Evolutionary conservation across 345 rosid species (phyloP).

Genomic region (Populus nigra): DNA sequence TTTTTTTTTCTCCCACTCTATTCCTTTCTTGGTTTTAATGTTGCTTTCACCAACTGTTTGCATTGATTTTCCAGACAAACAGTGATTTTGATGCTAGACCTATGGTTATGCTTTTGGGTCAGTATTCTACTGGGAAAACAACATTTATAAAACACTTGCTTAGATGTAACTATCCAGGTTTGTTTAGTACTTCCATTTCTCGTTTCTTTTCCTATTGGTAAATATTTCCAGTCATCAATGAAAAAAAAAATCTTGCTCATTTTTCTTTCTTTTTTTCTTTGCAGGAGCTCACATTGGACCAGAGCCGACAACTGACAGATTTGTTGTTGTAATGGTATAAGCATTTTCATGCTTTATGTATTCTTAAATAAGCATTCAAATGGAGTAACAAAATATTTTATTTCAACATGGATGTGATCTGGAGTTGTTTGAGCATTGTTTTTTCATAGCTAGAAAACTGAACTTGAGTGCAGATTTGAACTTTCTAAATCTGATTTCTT

Average conservation of each 20-base stretch:
- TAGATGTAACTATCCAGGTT: slow-evolving; percentile 32
- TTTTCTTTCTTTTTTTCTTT: slow-evolving; percentile 7
- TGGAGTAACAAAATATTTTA: neutral
- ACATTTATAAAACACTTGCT: slow-evolving; percentile 32
- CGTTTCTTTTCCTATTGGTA: neutral
- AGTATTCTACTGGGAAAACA: slow-evolving; percentile 28
- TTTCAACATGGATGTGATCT: neutral
- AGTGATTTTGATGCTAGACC: slow-evolving; percentile 36
- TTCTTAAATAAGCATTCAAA: neutral
- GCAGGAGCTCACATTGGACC: slow-evolving; percentile 37
- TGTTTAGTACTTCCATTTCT: slow-evolving; percentile 3
- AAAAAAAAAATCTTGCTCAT: neutral
- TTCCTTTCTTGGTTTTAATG: neutral
- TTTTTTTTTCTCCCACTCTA: neutral
- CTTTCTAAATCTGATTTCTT: neutral
- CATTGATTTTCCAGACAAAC: slow-evolving; percentile 17
- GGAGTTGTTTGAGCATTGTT: neutral
- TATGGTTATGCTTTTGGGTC: slow-evolving; percentile 38
- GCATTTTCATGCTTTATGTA: neutral
- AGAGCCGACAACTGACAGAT: slow-evolving; percentile 36
- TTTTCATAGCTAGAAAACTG: neutral
- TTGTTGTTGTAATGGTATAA: slow-evolving; percentile 32
- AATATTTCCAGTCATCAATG: neutral
- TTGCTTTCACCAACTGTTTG: neutral
- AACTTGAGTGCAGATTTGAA: neutral